Conservation (phyloP, 345 rosid species). For the Linum lewisii region DNA sequence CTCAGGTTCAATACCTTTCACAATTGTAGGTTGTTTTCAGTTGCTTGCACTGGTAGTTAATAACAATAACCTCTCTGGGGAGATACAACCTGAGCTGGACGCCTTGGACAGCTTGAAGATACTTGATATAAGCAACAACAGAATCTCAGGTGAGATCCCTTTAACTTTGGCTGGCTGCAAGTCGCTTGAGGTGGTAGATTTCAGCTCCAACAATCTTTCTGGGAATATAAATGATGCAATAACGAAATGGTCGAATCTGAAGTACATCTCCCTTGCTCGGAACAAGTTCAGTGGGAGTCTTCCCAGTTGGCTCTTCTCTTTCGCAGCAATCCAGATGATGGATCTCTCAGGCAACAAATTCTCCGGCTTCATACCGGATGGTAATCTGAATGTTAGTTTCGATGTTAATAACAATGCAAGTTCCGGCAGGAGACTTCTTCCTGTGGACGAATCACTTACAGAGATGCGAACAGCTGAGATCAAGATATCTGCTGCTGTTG, state of each 20-base stretch:
- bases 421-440: constrained; percentile 14
- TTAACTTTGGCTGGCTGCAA: constrained; percentile 77
- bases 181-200: constrained; percentile 80
- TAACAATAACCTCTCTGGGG: constrained; percentile 73
- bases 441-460: constrained; percentile 12
- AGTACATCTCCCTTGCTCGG: constrained; percentile 63
- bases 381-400: constrained; percentile 53
- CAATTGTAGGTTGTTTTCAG: constrained; percentile 85
- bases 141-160: constrained; percentile 76
- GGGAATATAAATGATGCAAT: constrained; percentile 77
- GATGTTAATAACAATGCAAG: constrained; percentile 24
- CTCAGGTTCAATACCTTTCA: constrained; percentile 71
- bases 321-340: constrained; percentile 56
- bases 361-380: constrained; percentile 66
- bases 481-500: constrained; percentile 36
- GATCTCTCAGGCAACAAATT: constrained; percentile 76
- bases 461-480: constrained; percentile 29
- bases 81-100: constrained; percentile 87
- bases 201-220: constrained; percentile 73
- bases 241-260: constrained; percentile 73
- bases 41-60: constrained; percentile 57
- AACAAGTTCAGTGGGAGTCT: constrained; percentile 70
- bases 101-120: constrained; percentile 73
- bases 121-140: constrained; percentile 72
- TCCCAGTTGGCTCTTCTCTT: constrained; percentile 71